These are phyloP conservation scores for Podochytrium sp. DNA, from an alignment of 192 early-diverging fungal species.

Conservation along the genomic window DNA sequence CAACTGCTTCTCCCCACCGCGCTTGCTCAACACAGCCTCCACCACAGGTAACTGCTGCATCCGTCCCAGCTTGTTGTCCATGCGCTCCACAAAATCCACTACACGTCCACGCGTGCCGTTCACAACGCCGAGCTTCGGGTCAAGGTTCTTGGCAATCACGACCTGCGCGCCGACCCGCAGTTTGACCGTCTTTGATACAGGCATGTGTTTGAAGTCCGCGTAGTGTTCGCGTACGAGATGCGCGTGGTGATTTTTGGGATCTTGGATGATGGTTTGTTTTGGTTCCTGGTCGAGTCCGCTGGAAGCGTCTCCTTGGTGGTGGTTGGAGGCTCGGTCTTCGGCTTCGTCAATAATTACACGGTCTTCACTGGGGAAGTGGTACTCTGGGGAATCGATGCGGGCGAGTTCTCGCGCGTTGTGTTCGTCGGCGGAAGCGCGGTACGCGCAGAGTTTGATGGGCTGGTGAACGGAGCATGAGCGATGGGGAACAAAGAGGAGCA, in stretches of 20 bases:
- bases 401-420: constrained; percentile 33
- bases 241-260: background rate
- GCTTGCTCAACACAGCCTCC: constrained; percentile 30
- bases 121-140: constrained; percentile 37
- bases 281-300: too few relatives aligned
- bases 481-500: background rate
- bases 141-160: constrained; percentile 45
- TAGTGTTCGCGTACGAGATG: background rate
- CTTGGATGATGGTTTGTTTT: background rate
- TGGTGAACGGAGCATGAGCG: background rate
- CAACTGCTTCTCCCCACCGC: background rate
- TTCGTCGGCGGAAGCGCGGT: constrained; percentile 27
- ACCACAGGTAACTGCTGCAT: constrained; percentile 42
- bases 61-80: constrained; percentile 16
- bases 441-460: constrained; percentile 45
- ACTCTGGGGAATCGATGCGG: background rate
- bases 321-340: too few relatives aligned
- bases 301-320: too few relatives aligned
- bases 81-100: constrained; percentile 33
- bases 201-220: constrained; percentile 8
- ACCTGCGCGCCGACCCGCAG: constrained; percentile 54
- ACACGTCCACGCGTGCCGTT: constrained; percentile 52
- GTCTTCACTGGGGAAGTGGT: background rate
- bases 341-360: background rate
- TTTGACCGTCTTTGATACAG: constrained; percentile 3